Conservation (phyloP, 768 basidiomycete species). For the Leccinum uliginosum region DNA sequence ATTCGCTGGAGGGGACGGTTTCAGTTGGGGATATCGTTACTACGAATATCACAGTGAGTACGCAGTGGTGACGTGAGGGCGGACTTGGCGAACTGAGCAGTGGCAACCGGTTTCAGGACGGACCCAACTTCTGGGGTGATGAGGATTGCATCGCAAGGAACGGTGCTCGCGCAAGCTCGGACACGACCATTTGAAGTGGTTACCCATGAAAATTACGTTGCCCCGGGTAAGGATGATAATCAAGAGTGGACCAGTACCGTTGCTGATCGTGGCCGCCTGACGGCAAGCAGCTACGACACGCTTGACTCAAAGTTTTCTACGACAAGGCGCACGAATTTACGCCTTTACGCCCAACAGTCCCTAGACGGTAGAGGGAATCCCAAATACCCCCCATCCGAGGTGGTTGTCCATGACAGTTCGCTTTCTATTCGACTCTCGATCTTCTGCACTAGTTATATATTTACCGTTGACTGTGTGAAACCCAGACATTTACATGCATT, state of each 20-base stretch:
- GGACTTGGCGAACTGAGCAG: slow-evolving; percentile 11
- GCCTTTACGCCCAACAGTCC: slow-evolving; percentile 40
- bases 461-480: slow-evolving; percentile 20
- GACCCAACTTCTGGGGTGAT: slow-evolving; percentile 46
- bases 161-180: slow-evolving; percentile 63
- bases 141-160: slow-evolving; percentile 54
- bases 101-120: slow-evolving; percentile 31
- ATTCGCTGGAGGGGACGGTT: slow-evolving; percentile 75
- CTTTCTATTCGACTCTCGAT: slow-evolving; percentile 22
- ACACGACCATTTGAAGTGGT: slow-evolving; percentile 80
- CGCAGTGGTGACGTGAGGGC: slow-evolving; percentile 9
- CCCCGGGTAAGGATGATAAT: slow-evolving; percentile 57
- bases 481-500: slow-evolving; percentile 9
- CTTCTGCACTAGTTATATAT: slow-evolving; percentile 24
- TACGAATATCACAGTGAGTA: slow-evolving; percentile 72
- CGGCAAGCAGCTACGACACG: slow-evolving; percentile 40
- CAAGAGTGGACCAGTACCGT: slow-evolving; percentile 12
- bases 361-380: slow-evolving; percentile 27
- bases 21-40: slow-evolving; percentile 67
- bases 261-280: slow-evolving; percentile 15
- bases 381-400: slow-evolving; percentile 2
- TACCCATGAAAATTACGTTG: slow-evolving; percentile 66
- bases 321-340: slow-evolving; percentile 56
- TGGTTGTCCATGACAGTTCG: slow-evolving; percentile 14
- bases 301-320: slow-evolving; percentile 53